A percentile compares a stretch with the other conserved stretches of the same genome.
phyloP scores from a whole-genome alignment of 2,329 filamentous ascomycete species.

The Aschersonia sp. region DNA sequence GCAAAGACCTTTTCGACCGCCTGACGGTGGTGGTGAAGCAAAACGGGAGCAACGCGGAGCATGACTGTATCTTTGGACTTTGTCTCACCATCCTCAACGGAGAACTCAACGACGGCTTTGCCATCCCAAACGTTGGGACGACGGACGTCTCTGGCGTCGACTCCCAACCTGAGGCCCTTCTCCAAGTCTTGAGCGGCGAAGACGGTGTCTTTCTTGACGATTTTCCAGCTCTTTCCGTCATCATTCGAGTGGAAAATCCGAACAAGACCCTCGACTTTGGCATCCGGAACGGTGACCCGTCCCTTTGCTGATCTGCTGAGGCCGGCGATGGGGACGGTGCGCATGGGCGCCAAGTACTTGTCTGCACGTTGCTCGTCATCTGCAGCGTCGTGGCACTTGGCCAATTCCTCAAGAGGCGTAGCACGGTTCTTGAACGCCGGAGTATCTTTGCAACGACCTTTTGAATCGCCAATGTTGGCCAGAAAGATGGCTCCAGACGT shows the following conservation, averaged over 20 bases:
- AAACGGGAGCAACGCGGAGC: constrained; percentile 20
- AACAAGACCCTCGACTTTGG: constrained; percentile 6
- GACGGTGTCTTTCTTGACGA: constrained; percentile 11
- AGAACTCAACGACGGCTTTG: constrained; percentile 12
- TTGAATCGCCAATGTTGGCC: constrained; percentile 18
- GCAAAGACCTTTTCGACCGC: constrained; percentile 11
- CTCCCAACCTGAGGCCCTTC: constrained; percentile 16
- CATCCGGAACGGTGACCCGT: constrained; percentile 5
- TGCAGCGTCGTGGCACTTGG: constrained; percentile 18
- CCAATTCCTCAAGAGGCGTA: constrained; percentile 8
- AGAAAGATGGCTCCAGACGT: constrained; percentile 18
- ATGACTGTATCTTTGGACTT: constrained; percentile 12
- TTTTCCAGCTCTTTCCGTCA: constrained; percentile 10
- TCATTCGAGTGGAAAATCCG: constrained; percentile 12
- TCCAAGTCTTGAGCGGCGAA: constrained; percentile 15
- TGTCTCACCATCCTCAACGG: constrained; percentile 9
- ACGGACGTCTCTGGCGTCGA: constrained; percentile 17
- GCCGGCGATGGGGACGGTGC: constrained; percentile 13
- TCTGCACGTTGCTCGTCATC: constrained; percentile 16
- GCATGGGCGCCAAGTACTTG: constrained; percentile 15
- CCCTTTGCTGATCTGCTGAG: constrained; percentile 7
- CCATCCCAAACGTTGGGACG: constrained; percentile 13
- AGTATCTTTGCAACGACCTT: constrained; percentile 12
- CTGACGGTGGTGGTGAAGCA: constrained; percentile 22
- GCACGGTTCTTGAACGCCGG: constrained; percentile 1